Conservation (phyloP, 2,329 filamentous ascomycete species). For the Endocalyx cinctus region DNA sequence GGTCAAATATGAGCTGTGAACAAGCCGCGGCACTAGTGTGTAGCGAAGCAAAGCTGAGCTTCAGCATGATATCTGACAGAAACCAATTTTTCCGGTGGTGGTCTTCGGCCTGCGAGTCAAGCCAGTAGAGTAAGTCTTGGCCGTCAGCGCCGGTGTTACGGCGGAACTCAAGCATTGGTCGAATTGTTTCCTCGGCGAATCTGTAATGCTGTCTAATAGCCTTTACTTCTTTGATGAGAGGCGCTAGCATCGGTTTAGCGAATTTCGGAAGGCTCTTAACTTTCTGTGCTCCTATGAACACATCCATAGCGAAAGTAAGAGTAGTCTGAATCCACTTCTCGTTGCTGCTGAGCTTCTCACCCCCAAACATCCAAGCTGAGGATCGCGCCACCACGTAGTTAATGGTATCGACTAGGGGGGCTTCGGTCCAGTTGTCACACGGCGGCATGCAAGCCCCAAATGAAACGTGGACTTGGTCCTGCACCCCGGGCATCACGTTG, state of each 20-base stretch:
- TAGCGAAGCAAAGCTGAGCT: conserved; percentile 24
- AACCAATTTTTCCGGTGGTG: conserved; percentile 11
- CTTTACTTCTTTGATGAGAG: too few species aligned
- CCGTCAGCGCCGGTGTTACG: too few species aligned
- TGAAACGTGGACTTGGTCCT: conserved; percentile 18
- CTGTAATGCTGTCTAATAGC: too few species aligned
- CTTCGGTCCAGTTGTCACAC: conserved; percentile 19
- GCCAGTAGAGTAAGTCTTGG: conserved; percentile 24
- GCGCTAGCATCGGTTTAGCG: too few species aligned
- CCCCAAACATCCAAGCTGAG: conserved; percentile 24
- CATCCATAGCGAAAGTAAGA: conserved; percentile 15
- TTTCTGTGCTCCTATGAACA: conserved; percentile 15
- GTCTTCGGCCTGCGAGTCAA: conserved; percentile 13
- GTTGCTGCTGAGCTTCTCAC: conserved; percentile 7
- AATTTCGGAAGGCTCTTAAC: conserved; percentile 16
- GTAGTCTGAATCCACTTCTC: conserved; percentile 14
- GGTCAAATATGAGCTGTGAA: conserved; percentile 23
- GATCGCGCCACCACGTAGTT: conserved; percentile 23
- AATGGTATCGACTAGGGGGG: conserved; percentile 17
- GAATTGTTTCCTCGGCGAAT: too few species aligned
- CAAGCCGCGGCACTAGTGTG: conserved; percentile 22
- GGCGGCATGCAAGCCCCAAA: conserved; percentile 15
- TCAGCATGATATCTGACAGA: conserved; percentile 20
- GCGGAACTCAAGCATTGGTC: too few species aligned
- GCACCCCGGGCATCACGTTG: conserved; percentile 14